These are phyloP conservation scores for Starmerella floris DNA, from an alignment of 805 yeast genomes.

Conservation along the genomic window DNA sequence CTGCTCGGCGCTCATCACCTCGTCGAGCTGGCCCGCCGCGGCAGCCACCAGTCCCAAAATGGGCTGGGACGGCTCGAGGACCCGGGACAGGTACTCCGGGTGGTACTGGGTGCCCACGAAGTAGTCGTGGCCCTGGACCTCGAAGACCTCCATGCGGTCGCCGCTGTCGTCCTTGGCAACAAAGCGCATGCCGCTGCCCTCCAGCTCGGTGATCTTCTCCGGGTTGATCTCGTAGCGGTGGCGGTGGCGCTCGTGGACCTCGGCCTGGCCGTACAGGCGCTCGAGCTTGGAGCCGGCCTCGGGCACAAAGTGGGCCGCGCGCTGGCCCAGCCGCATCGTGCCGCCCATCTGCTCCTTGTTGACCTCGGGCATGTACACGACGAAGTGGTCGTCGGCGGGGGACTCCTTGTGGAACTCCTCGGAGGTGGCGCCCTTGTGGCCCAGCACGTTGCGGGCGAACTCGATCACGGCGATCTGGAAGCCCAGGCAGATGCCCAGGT, in stretches of 20 bases:
- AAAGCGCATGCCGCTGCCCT: constrained; percentile 65
- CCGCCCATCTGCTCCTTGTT: constrained; percentile 95
- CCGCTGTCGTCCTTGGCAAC: constrained; percentile 88
- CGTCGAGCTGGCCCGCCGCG: constrained; percentile 66
- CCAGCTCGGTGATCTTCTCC: constrained; percentile 53
- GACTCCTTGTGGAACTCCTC: constrained; percentile 66
- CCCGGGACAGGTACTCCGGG: constrained; percentile 95
- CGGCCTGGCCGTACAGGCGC: constrained; percentile 58
- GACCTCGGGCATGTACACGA: constrained; percentile 97
- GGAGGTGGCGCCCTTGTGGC: constrained; percentile 55
- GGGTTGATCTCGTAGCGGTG: constrained; percentile 98
- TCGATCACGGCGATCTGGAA: constrained; percentile 95
- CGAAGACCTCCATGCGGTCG: constrained; percentile 88
- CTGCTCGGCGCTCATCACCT: constrained; percentile 32
- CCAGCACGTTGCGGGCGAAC: constrained; percentile 68
- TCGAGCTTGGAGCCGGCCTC: constrained; percentile 56
- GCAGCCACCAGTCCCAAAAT: constrained; percentile 95
- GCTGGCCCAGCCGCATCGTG: constrained; percentile 94
- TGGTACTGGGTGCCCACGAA: constrained; percentile 95
- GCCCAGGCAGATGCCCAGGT: constrained; percentile 93
- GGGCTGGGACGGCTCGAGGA: constrained; percentile 91
- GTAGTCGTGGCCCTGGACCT: constrained; percentile 75
- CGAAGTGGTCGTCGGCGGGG: constrained; percentile 43
- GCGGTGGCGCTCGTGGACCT: constrained; percentile 88
- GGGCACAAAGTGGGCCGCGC: constrained; percentile 69